phyloP scores from a whole-genome alignment of 192 early-diverging fungal species.

The Coemansia erecta region DNA sequence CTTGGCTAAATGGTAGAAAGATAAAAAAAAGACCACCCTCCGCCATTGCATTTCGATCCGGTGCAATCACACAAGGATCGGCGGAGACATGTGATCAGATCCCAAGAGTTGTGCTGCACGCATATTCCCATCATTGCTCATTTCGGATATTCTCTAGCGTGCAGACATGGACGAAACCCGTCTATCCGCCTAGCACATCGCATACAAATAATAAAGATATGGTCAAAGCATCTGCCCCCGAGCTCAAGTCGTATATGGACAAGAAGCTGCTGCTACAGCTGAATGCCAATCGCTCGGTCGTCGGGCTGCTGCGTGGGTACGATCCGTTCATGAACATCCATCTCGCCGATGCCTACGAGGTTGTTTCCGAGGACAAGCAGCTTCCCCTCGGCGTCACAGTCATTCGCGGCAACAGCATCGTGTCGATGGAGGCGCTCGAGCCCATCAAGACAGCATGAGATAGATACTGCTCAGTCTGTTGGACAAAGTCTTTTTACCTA shows the following conservation, averaged over 20 bases:
- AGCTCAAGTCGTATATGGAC: conserved; percentile 83
- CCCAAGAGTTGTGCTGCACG: background rate
- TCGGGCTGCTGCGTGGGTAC: conserved; percentile 95
- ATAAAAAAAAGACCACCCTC: background rate
- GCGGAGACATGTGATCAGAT: background rate
- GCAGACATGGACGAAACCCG: background rate
- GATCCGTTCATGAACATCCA: conserved; percentile 99
- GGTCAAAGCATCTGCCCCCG: conserved; percentile 63
- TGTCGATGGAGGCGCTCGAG: conserved; percentile 68
- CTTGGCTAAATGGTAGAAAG: background rate
- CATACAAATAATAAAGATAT: conserved; percentile 17
- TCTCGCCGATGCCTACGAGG: conserved; percentile 88
- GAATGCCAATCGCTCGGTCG: conserved; percentile 87
- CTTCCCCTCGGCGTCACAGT: conserved; percentile 87
- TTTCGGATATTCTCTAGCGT: too few relatives aligned
- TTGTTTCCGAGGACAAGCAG: conserved; percentile 64
- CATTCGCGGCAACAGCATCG: conserved; percentile 75
- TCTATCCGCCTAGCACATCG: background rate
- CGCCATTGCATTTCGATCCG: background rate
- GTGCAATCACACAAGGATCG: background rate
- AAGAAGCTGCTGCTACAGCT: conserved; percentile 88
- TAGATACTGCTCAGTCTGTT: too few relatives aligned
- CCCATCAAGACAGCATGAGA: conserved; percentile 40
- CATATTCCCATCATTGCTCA: too few relatives aligned
- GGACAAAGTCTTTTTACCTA: too few relatives aligned